A percentile compares a stretch with the other conserved stretches of the same genome.
These are phyloP conservation scores for Nicotiana obtusifolia DNA, from an alignment of 257 asterid genomes.

Conservation along the genomic window DNA sequence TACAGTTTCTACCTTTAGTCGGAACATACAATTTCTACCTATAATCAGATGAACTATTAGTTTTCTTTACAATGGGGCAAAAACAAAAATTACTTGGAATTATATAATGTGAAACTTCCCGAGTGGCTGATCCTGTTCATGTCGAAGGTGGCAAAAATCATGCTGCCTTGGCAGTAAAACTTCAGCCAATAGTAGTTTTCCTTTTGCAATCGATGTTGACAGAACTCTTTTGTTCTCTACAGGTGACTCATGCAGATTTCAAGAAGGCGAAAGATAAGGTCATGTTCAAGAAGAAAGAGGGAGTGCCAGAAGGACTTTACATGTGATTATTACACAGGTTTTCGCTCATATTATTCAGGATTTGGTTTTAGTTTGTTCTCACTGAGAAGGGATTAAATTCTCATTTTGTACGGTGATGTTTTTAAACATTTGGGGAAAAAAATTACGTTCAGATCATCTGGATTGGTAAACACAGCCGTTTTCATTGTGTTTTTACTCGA, in stretches of 20 bases:
- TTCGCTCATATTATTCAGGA: background rate
- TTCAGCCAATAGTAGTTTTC: background rate
- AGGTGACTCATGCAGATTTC: conserved; percentile 45
- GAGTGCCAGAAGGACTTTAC: conserved; percentile 52
- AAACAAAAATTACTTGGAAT: background rate
- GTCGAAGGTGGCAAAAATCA: background rate
- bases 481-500: background rate
- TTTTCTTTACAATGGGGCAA: background rate
- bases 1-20: background rate
- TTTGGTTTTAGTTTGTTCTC: background rate
- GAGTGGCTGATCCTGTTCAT: background rate
- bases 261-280: conserved; percentile 55
- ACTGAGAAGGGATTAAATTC: background rate
- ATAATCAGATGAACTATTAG: background rate
- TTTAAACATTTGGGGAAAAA: background rate
- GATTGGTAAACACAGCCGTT: background rate
- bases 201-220: background rate
- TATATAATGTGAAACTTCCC: background rate
- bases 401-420: conserved; percentile 6
- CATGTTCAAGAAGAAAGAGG: conserved; percentile 54
- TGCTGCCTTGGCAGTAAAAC: background rate
- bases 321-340: conserved; percentile 19
- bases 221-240: background rate
- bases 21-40: no score
- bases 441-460: background rate